A percentile compares a stretch with the other conserved stretches of the same genome.
Conservation (phyloP, 805 yeast genomes). For the Wickerhamomyces chambardii region DNA sequence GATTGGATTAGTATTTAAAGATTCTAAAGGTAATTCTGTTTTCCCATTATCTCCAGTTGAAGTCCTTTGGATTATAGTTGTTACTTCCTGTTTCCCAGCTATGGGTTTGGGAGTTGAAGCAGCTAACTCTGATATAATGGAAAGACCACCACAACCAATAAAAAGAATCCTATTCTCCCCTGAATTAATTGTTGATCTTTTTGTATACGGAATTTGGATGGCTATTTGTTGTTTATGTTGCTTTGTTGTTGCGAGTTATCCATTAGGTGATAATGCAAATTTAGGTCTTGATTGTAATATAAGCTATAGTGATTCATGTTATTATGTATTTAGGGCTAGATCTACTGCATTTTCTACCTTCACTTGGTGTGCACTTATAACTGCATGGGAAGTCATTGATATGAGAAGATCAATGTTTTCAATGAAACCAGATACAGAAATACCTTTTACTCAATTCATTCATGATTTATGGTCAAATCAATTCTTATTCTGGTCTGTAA, state of each 20-base stretch:
- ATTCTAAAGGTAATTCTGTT: slow-evolving; percentile 54
- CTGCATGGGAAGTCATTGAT: slow-evolving; percentile 83
- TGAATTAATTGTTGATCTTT: slow-evolving; percentile 62
- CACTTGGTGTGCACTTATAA: slow-evolving; percentile 79
- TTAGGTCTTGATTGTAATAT: slow-evolving; percentile 61
- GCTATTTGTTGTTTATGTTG: slow-evolving; percentile 61
- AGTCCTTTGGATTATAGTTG: slow-evolving; percentile 71
- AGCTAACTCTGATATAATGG: slow-evolving; percentile 56
- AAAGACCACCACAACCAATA: slow-evolving; percentile 51
- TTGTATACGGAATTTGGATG: slow-evolving; percentile 66
- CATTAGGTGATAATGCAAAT: slow-evolving; percentile 50
- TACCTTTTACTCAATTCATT: slow-evolving; percentile 50
- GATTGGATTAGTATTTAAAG: slow-evolving; percentile 69
- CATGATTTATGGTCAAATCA: slow-evolving; percentile 65
- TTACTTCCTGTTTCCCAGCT: slow-evolving; percentile 77
- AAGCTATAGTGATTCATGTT: slow-evolving; percentile 36
- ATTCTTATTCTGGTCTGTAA: slow-evolving; percentile 74
- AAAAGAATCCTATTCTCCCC: slow-evolving; percentile 49
- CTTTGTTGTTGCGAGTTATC: slow-evolving; percentile 61
- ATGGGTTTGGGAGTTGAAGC: slow-evolving; percentile 71
- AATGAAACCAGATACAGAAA: slow-evolving; percentile 58
- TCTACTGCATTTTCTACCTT: slow-evolving; percentile 70
- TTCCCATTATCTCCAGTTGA: slow-evolving; percentile 79
- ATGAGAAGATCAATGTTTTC: slow-evolving; percentile 59
- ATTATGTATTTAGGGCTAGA: slow-evolving; percentile 63